phyloP scores from a whole-genome alignment of 2,329 filamentous ascomycete species.

The Aspergillus carbonarius region DNA sequence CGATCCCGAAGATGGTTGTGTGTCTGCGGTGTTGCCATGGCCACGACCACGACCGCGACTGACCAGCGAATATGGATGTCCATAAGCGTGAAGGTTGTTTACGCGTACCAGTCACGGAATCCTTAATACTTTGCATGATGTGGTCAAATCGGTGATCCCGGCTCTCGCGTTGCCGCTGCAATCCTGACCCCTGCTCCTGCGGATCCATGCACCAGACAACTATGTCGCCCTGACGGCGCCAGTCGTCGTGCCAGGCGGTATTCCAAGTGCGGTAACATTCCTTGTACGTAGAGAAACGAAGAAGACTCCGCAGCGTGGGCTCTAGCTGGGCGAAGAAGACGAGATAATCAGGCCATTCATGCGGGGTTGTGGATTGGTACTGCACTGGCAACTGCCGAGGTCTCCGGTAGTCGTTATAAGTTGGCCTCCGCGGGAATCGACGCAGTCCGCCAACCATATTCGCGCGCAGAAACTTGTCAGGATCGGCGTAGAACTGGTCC shows the following conservation, averaged over 20 bases:
- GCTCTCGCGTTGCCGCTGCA: constrained; percentile 12
- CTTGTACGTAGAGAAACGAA: constrained; percentile 51
- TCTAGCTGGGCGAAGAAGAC: constrained; percentile 60
- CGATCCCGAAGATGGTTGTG: constrained; percentile 11
- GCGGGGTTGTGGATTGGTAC: constrained; percentile 18
- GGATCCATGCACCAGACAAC: constrained; percentile 57
- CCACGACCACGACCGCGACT: constrained; percentile 21
- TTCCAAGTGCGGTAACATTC: constrained; percentile 63
- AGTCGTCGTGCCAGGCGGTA: constrained; percentile 63
- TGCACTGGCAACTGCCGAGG: background rate
- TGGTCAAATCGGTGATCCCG: constrained; percentile 30
- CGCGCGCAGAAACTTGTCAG: constrained; percentile 56
- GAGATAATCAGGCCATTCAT: constrained; percentile 50
- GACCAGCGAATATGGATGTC: constrained; percentile 2
- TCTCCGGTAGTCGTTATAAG: constrained; percentile 23
- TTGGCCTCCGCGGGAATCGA: constrained; percentile 34
- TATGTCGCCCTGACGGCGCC: constrained; percentile 60
- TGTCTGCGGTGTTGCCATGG: constrained; percentile 18
- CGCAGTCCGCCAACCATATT: constrained; percentile 50
- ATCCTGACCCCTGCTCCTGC: constrained; percentile 34
- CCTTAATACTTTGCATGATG: constrained; percentile 34
- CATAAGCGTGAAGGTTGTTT: constrained; percentile 13
- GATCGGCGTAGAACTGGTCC: constrained; percentile 78
- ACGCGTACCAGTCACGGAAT: constrained; percentile 19
- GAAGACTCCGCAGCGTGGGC: constrained; percentile 43